Evolutionary conservation across 345 rosid species (phyloP).

Genomic region (Linum tenue): DNA sequence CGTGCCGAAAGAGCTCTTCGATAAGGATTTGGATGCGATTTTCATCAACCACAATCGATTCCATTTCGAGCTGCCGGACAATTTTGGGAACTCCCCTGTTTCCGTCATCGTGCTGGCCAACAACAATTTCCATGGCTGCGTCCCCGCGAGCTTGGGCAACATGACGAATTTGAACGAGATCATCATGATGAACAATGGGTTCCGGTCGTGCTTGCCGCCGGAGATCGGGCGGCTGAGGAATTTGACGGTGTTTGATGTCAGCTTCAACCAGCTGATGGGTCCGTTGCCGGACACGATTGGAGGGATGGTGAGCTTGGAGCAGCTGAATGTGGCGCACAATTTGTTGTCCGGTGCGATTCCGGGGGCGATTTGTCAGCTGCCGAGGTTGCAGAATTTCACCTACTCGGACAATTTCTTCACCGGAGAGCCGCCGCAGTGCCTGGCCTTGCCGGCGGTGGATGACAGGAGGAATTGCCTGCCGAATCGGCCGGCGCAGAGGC

Average conservation of each 20-base stretch:
- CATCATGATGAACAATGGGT: slow-evolving; percentile 34
- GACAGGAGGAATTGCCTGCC: slow-evolving; percentile 31
- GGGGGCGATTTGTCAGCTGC: slow-evolving; percentile 25
- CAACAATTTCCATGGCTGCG: slow-evolving; percentile 69
- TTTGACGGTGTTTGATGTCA: slow-evolving; percentile 30
- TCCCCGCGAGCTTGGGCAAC: slow-evolving; percentile 64
- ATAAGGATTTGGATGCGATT: slow-evolving; percentile 59
- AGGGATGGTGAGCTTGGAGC: slow-evolving; percentile 29
- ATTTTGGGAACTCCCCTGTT: slow-evolving; percentile 74
- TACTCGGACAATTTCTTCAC: slow-evolving; percentile 36
- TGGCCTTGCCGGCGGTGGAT: slow-evolving; percentile 26
- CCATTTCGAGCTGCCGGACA: slow-evolving; percentile 56
- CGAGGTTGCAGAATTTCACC: slow-evolving; percentile 22
- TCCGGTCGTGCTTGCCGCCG: slow-evolving; percentile 34
- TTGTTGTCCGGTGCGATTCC: slow-evolving; percentile 32
- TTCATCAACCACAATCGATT: slow-evolving; percentile 74
- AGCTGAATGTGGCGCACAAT: slow-evolving; percentile 33
- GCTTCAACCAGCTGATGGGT: slow-evolving; percentile 33
- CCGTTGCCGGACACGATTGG: slow-evolving; percentile 36
- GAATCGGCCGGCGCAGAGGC: slow-evolving; percentile 31
- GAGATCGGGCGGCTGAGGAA: slow-evolving; percentile 32
- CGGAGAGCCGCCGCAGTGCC: slow-evolving; percentile 27
- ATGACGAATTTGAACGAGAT: slow-evolving; percentile 71
- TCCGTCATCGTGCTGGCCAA: slow-evolving; percentile 77
- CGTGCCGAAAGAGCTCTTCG: slow-evolving; percentile 61